Evolutionary conservation across 805 yeast species (phyloP).

Genomic region (Myxozyma vanderwaltii): DNA sequence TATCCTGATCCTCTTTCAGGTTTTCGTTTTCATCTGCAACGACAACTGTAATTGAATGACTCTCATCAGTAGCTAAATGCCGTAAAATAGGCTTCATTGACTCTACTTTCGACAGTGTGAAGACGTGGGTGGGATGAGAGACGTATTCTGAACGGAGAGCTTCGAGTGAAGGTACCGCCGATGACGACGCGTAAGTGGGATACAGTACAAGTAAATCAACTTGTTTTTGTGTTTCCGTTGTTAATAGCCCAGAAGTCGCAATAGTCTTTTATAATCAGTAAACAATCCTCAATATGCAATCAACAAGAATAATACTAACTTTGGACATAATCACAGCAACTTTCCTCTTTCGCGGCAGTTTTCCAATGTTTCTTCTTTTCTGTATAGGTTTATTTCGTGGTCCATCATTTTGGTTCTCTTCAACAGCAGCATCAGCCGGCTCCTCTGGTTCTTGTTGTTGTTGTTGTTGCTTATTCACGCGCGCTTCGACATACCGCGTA

Average conservation of each 20-base stretch:
- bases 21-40: slow-evolving; percentile 11
- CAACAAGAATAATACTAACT: slow-evolving; percentile 5
- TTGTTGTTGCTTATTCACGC: neutral
- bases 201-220: slow-evolving; percentile 22
- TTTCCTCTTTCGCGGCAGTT: neutral
- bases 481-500: slow-evolving; percentile 16
- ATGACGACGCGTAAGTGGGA: slow-evolving; percentile 12
- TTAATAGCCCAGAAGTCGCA: neutral
- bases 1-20: slow-evolving; percentile 12
- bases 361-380: neutral
- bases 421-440: neutral
- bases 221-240: slow-evolving; percentile 4
- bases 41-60: slow-evolving; percentile 11
- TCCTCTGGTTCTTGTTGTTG: neutral
- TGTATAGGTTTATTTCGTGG: too few relatives aligned
- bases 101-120: slow-evolving; percentile 17
- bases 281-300: neutral
- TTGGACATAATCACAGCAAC: slow-evolving; percentile 22
- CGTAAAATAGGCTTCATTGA: slow-evolving; percentile 28
- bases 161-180: slow-evolving; percentile 11
- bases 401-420: neutral
- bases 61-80: slow-evolving; percentile 23
- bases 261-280: neutral
- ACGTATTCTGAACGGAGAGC: slow-evolving; percentile 16
- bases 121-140: slow-evolving; percentile 20